These are phyloP conservation scores for Thermothelomyces thermophilus DNA, from an alignment of 2,329 filamentous ascomycete species.

Conservation along the genomic window DNA sequence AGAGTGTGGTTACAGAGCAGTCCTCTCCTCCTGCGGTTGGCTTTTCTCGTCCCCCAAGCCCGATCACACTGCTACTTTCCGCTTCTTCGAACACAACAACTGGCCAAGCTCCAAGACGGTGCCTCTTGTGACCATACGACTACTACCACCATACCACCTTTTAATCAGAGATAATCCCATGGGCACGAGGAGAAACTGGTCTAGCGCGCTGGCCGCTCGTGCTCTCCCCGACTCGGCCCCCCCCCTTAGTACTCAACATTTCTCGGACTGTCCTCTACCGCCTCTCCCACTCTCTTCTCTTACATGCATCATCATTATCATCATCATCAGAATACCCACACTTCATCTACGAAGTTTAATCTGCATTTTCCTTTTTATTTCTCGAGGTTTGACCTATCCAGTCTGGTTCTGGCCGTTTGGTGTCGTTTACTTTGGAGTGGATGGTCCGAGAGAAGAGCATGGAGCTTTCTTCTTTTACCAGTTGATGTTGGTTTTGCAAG, in stretches of 20 bases:
- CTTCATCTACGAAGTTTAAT: constrained; percentile 16
- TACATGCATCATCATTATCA: too few species aligned
- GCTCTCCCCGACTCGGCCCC: not conserved
- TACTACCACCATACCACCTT: not conserved
- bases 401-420: not conserved
- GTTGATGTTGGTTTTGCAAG: not conserved
- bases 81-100: not conserved
- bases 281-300: not conserved
- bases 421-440: not conserved
- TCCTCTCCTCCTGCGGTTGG: too few species aligned
- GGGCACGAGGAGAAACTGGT: not conserved
- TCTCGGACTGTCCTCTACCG: not conserved
- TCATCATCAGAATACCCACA: not conserved
- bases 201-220: not conserved
- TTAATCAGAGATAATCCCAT: not conserved
- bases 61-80: not conserved
- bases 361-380: constrained; percentile 14
- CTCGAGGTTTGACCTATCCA: not conserved
- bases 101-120: not conserved
- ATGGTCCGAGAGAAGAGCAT: constrained; percentile 12
- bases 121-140: not conserved
- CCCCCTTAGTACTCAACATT: too few species aligned
- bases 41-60: too few species aligned
- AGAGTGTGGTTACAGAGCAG: too few species aligned
- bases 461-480: constrained; percentile 7